Conservation (phyloP, 2,329 filamentous ascomycete species). For the Aspergillus tamarii region DNA sequence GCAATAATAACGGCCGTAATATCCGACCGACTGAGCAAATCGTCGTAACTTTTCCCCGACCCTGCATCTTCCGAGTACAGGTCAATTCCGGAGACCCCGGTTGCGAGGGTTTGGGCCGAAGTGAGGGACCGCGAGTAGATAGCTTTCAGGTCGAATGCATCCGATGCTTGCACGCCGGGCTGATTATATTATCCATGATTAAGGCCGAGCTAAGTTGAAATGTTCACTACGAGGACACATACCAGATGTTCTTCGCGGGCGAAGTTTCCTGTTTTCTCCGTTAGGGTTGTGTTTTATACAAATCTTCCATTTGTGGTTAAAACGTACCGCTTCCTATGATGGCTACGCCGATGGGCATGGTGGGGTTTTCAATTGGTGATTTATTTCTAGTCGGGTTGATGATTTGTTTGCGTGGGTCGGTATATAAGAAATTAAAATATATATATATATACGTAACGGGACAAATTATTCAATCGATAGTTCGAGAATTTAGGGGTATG, state of each 20-base stretch:
- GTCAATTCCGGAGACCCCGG: slow-evolving; percentile 43
- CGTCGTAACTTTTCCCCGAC: slow-evolving; percentile 47
- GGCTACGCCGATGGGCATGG: slow-evolving; percentile 52
- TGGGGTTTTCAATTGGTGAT: neutral
- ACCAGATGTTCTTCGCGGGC: slow-evolving; percentile 60
- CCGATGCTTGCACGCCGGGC: slow-evolving; percentile 55
- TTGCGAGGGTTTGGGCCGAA: slow-evolving; percentile 53
- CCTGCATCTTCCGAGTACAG: slow-evolving; percentile 60
- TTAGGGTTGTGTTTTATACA: neutral
- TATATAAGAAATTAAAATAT: neutral
- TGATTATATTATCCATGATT: slow-evolving; percentile 26
- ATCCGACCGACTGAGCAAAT: slow-evolving; percentile 53
- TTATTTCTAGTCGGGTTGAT: neutral
- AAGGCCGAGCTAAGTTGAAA: neutral
- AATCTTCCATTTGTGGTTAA: neutral
- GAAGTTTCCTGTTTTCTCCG: slow-evolving; percentile 51
- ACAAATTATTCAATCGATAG: neutral
- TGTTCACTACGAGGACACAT: slow-evolving; percentile 11
- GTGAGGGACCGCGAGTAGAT: slow-evolving; percentile 62
- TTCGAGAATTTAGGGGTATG: neutral
- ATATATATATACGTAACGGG: neutral
- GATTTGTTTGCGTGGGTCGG: neutral
- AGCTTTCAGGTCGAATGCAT: slow-evolving; percentile 54
- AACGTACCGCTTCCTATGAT: slow-evolving; percentile 55
- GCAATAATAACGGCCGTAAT: slow-evolving; percentile 57